A percentile compares a stretch with the other conserved stretches of the same genome.
phyloP scores from a whole-genome alignment of 2,329 filamentous ascomycete genomes.

The Peltaster fructicola region DNA sequence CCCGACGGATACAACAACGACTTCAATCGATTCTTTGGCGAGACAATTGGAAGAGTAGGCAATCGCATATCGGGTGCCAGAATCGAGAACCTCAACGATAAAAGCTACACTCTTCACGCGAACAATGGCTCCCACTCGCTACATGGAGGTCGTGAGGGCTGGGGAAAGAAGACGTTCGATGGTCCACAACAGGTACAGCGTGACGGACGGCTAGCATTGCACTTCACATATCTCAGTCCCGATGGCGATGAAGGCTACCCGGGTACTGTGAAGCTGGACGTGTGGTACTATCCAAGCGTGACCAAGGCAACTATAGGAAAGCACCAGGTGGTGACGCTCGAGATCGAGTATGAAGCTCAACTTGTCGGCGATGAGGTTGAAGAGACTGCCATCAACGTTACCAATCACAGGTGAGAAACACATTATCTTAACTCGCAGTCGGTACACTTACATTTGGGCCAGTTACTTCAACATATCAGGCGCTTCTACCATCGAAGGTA shows the following conservation, averaged over 20 bases:
- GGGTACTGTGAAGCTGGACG: constrained; percentile 58
- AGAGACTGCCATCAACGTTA: constrained; percentile 86
- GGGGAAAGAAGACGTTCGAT: constrained; percentile 64
- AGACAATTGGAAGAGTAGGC: constrained; percentile 70
- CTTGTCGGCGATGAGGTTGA: constrained; percentile 54
- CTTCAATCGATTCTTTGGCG: constrained; percentile 72
- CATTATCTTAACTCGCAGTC: neutral
- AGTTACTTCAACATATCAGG: constrained; percentile 54
- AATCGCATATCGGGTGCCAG: constrained; percentile 63
- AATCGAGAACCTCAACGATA: constrained; percentile 55
- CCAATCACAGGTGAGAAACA: constrained; percentile 67
- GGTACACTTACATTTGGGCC: neutral
- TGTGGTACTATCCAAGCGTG: constrained; percentile 62
- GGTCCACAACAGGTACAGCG: constrained; percentile 45
- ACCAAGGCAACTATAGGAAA: constrained; percentile 35
- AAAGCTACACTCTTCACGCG: constrained; percentile 48
- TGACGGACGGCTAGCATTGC: constrained; percentile 27
- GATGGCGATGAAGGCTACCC: constrained; percentile 86
- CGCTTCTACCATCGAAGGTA: constrained; percentile 42
- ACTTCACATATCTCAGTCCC: constrained; percentile 41
- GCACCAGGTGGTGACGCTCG: constrained; percentile 51
- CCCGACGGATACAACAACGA: constrained; percentile 56
- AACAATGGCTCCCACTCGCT: constrained; percentile 63
- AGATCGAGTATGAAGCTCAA: constrained; percentile 79
- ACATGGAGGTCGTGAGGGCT: constrained; percentile 43